Evolutionary conservation across 768 basidiomycete species (phyloP).

Genomic region (Tylopilus cervinicoccineus): DNA sequence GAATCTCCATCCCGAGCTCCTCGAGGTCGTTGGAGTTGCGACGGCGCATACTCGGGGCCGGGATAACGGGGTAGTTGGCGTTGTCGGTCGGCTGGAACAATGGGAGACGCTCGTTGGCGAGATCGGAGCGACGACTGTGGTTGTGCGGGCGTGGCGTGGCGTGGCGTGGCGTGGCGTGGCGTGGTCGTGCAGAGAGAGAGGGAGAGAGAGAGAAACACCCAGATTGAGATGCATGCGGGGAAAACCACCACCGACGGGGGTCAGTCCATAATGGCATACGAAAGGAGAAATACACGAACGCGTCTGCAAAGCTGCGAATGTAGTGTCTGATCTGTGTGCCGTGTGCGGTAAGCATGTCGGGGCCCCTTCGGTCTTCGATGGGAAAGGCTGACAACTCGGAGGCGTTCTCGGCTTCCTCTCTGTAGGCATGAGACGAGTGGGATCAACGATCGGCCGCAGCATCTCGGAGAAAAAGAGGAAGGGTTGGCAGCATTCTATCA

Average conservation of each 20-base stretch:
- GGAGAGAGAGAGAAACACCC: neutral
- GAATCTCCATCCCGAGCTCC: conserved; percentile 61
- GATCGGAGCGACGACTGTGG: conserved; percentile 63
- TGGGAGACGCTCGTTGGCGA: conserved; percentile 73
- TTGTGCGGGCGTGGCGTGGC: too few relatives aligned
- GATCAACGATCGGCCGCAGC: neutral
- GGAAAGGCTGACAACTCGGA: conserved; percentile 52
- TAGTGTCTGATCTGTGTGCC: conserved; percentile 53
- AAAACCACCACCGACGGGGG: neutral
- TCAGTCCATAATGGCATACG: neutral
- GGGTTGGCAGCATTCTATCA: neutral
- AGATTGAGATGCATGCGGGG: neutral
- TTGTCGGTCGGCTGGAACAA: conserved; percentile 38
- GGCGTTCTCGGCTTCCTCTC: conserved; percentile 77
- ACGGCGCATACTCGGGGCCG: conserved; percentile 61
- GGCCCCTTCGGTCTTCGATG: conserved; percentile 36
- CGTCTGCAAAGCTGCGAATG: conserved; percentile 73
- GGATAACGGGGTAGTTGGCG: conserved; percentile 42
- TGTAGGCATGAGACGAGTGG: conserved; percentile 20
- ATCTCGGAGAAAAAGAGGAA: neutral
- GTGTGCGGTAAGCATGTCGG: conserved; percentile 61
- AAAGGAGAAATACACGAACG: conserved; percentile 43
- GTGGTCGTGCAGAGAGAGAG: too few relatives aligned
- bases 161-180: too few relatives aligned
- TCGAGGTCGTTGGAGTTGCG: conserved; percentile 39